phyloP scores from a whole-genome alignment of 805 yeast genomes.

The Cyberlindnera japonica region DNA sequence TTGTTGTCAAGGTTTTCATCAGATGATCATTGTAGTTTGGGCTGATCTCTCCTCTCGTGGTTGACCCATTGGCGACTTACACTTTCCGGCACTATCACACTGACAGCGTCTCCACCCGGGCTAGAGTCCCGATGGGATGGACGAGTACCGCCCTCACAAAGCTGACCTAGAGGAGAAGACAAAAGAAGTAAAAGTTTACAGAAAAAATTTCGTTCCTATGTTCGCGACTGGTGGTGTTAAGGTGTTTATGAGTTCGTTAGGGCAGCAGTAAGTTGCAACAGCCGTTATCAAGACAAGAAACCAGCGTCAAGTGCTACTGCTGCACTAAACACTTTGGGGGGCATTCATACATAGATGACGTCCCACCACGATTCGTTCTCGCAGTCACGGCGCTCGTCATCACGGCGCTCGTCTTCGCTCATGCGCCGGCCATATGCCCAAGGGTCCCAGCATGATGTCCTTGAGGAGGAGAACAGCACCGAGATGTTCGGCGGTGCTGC shows the following conservation, averaged over 20 bases:
- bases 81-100: not conserved
- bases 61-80: not conserved
- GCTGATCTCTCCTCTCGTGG: not conserved
- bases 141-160: not conserved
- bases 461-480: conserved; percentile 50
- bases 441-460: conserved; percentile 45
- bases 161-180: not conserved
- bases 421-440: conserved; percentile 32
- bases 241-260: conserved; percentile 7
- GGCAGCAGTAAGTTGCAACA: not conserved
- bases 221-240: conserved; percentile 4
- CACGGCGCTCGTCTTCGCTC: conserved; percentile 20
- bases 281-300: too few species aligned
- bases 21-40: conserved; percentile 13
- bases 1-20: conserved; percentile 40
- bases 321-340: too few species aligned
- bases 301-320: too few species aligned
- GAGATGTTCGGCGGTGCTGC: conserved; percentile 80
- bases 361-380: not conserved
- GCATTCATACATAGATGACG: too few species aligned
- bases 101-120: too few species aligned
- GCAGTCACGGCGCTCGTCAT: conserved; percentile 15
- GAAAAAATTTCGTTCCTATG: not conserved
- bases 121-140: too few species aligned
- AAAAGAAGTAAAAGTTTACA: not conserved